phyloP scores from a whole-genome alignment of 306 rosid species.

The Acacia crassicarpa region DNA sequence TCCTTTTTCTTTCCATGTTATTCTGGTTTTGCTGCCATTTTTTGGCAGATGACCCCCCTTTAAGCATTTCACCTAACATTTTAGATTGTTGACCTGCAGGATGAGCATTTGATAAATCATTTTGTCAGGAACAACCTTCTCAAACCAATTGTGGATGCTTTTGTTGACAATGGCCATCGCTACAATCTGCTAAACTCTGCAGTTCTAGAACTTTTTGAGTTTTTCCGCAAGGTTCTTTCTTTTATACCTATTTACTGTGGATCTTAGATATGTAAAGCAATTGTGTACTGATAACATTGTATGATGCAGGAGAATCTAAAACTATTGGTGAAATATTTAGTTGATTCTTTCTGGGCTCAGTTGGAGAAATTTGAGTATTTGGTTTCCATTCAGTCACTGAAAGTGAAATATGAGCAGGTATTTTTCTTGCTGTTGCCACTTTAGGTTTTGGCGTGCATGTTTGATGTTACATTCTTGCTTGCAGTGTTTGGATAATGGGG shows the following conservation, averaged over 20 bases:
- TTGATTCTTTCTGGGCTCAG: constrained; percentile 86
- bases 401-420: constrained; percentile 98
- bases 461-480: constrained; percentile 36
- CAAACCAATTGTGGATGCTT: constrained; percentile 85
- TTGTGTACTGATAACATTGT: constrained; percentile 19
- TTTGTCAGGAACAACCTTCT: constrained; percentile 77
- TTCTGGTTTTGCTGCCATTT: constrained; percentile 18
- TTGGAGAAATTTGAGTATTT: constrained; percentile 74
- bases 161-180: constrained; percentile 85
- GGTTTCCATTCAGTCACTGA: constrained; percentile 68
- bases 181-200: constrained; percentile 95
- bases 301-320: constrained; percentile 79
- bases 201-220: constrained; percentile 87
- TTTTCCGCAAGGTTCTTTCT: constrained; percentile 67
- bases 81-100: constrained; percentile 56
- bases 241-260: constrained; percentile 20
- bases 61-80: constrained; percentile 25
- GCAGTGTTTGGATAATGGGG: constrained; percentile 79
- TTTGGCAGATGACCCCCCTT: constrained; percentile 13
- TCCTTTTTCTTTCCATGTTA: not conserved
- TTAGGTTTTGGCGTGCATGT: constrained; percentile 20
- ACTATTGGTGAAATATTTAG: constrained; percentile 59
- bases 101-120: constrained; percentile 78
- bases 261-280: constrained; percentile 23
- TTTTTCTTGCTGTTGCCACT: constrained; percentile 14